A percentile compares a stretch with the other conserved stretches of the same genome.
These are phyloP conservation scores for Lepidopterella palustris DNA, from an alignment of 495 filamentous ascomycete species.

Conservation along the genomic window DNA sequence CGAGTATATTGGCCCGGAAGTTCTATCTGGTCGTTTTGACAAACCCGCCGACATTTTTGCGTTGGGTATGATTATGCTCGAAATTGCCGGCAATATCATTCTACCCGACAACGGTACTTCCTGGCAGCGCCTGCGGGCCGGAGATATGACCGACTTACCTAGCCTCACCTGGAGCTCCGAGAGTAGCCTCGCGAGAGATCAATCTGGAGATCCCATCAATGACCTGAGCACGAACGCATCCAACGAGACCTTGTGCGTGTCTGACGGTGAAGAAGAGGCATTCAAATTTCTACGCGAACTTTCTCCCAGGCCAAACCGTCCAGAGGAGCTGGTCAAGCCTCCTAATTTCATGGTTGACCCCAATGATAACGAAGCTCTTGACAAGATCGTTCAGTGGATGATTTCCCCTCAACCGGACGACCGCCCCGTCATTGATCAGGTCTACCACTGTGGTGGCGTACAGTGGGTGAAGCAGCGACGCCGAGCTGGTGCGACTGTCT, in stretches of 20 bases:
- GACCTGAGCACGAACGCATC: slow-evolving; percentile 8
- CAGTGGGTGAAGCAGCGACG: slow-evolving; percentile 69
- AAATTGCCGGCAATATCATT: slow-evolving; percentile 85
- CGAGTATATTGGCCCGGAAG: slow-evolving; percentile 90
- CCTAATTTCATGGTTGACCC: slow-evolving; percentile 80
- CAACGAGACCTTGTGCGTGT: slow-evolving; percentile 11
- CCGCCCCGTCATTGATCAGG: slow-evolving; percentile 66
- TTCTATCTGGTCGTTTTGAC: slow-evolving; percentile 74
- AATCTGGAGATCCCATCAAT: slow-evolving; percentile 58
- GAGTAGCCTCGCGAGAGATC: slow-evolving; percentile 63
- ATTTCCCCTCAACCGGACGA: slow-evolving; percentile 65
- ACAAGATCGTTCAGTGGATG: slow-evolving; percentile 84
- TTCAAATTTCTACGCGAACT: neutral
- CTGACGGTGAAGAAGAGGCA: slow-evolving; percentile 10
- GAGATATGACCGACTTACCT: slow-evolving; percentile 79
- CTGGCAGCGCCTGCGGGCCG: slow-evolving; percentile 81
- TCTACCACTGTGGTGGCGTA: slow-evolving; percentile 61
- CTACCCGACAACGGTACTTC: slow-evolving; percentile 85
- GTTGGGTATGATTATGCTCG: slow-evolving; percentile 85
- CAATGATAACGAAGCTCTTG: slow-evolving; percentile 61
- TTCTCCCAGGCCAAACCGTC: slow-evolving; percentile 40
- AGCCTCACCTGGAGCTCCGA: slow-evolving; percentile 73
- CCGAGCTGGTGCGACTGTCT: slow-evolving; percentile 80
- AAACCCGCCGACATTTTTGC: slow-evolving; percentile 92
- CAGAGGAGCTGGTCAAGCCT: slow-evolving; percentile 62